phyloP scores from a whole-genome alignment of 73 alveolate species.

The Paramecium caudatum region DNA sequence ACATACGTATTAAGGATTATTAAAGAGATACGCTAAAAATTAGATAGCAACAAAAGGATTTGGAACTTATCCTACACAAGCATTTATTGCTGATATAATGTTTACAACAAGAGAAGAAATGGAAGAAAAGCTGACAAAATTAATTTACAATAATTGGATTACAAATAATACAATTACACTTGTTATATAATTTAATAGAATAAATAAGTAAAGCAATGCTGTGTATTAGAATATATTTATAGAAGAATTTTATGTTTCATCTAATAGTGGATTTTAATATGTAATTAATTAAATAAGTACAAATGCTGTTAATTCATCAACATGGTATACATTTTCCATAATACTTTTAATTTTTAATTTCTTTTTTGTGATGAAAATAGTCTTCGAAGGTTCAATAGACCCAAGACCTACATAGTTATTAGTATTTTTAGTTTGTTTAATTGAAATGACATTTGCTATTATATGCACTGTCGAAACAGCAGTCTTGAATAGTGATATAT shows the following conservation, averaged over 20 bases:
- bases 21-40: neutral
- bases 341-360: neutral
- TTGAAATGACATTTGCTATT: constrained; percentile 3
- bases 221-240: neutral
- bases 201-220: neutral
- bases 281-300: constrained; percentile 1
- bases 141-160: constrained; percentile 29
- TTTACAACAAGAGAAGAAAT: constrained; percentile 8
- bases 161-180: constrained; percentile 10
- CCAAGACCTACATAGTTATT: constrained; percentile 50
- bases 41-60: neutral
- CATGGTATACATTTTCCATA: neutral
- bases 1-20: neutral
- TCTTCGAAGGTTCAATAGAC: constrained; percentile 61
- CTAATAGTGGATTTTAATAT: neutral
- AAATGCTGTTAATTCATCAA: neutral
- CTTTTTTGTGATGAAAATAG: constrained; percentile 50
- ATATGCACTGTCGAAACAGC: constrained; percentile 36
- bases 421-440: neutral
- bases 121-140: neutral
- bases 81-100: constrained; percentile 17
- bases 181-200: constrained; percentile 12
- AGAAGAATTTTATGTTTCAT: neutral
- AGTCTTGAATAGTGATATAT: neutral
- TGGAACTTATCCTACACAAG: constrained; percentile 37